Conservation (phyloP, 306 rosid genomes). For the Senna siamea region DNA sequence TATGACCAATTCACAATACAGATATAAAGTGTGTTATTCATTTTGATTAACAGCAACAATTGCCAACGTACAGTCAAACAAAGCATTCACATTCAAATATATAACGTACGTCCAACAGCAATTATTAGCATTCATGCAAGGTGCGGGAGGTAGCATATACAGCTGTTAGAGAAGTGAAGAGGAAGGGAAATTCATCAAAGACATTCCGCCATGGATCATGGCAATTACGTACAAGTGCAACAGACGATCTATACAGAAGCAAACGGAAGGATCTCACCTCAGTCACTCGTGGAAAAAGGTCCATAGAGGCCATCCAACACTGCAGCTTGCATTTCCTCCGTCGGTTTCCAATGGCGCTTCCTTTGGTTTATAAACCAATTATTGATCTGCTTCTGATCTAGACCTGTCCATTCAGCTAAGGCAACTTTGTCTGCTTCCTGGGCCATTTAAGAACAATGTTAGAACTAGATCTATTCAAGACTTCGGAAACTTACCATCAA, state of each 20-base stretch:
- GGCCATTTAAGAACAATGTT: background rate
- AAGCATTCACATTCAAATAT: background rate
- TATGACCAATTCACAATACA: background rate
- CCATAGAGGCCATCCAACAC: slow-evolving; percentile 57
- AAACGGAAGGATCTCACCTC: background rate
- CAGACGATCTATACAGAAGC: background rate
- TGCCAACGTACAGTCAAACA: too few relatives aligned
- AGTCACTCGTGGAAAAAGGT: slow-evolving; percentile 30
- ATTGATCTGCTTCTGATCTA: slow-evolving; percentile 75
- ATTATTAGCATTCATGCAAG: background rate
- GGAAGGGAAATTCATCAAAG: background rate
- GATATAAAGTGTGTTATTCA: too few relatives aligned
- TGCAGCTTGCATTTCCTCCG: slow-evolving; percentile 61
- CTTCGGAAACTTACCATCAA: too few relatives aligned
- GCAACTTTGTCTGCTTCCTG: slow-evolving; percentile 74
- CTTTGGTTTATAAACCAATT: slow-evolving; percentile 92
- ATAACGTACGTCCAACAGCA: background rate
- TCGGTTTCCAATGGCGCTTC: slow-evolving; percentile 86
- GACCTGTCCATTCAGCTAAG: slow-evolving; percentile 67
- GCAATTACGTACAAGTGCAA: background rate
- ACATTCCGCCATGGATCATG: background rate
- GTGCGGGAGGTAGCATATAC: background rate
- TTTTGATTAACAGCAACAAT: background rate
- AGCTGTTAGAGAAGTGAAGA: background rate
- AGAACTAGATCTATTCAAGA: background rate